Percentiles rank a stretch among this genome's conserved stretches.
These are phyloP conservation scores for Pouteria glomerata DNA, from an alignment of 148 eudicot genomes.

Conservation along the genomic window DNA sequence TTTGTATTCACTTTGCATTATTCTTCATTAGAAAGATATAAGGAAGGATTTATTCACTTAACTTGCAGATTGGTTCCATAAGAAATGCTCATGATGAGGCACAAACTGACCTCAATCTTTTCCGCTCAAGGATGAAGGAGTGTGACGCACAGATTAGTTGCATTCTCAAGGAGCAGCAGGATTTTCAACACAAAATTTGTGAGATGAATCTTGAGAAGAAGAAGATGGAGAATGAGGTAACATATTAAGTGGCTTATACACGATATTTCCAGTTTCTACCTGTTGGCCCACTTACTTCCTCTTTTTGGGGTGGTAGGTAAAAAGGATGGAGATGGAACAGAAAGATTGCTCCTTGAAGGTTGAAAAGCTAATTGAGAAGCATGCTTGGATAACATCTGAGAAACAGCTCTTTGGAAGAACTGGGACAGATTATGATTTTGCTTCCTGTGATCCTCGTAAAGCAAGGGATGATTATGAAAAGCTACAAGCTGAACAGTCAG, in stretches of 20 bases:
- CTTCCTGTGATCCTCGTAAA: conserved; percentile 66
- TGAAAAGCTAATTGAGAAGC: conserved; percentile 74
- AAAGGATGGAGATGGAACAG: conserved; percentile 88
- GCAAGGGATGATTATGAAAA: conserved; percentile 64
- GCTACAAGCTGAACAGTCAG: conserved; percentile 79
- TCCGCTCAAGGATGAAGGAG: conserved; percentile 73
- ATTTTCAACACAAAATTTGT: conserved; percentile 55
- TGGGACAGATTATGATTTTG: conserved; percentile 91
- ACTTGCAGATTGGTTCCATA: conserved; percentile 57
- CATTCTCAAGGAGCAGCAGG: conserved; percentile 70
- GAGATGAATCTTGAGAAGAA: conserved; percentile 77
- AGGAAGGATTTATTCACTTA: conserved; percentile 1
- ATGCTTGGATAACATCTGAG: conserved; percentile 94
- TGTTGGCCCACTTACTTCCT: neutral
- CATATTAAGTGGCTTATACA: neutral
- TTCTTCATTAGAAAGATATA: neutral
- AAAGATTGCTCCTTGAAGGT: conserved; percentile 74
- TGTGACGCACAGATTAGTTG: conserved; percentile 76
- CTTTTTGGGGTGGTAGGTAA: conserved; percentile 43
- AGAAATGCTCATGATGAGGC: conserved; percentile 46
- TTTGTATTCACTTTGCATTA: neutral
- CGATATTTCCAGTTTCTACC: no score
- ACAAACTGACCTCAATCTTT: conserved; percentile 64
- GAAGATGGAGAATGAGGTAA: conserved; percentile 93
- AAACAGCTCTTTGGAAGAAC: conserved; percentile 88